Conservation (phyloP, 2,329 filamentous ascomycete genomes). For the Bipolaris gigantea region DNA sequence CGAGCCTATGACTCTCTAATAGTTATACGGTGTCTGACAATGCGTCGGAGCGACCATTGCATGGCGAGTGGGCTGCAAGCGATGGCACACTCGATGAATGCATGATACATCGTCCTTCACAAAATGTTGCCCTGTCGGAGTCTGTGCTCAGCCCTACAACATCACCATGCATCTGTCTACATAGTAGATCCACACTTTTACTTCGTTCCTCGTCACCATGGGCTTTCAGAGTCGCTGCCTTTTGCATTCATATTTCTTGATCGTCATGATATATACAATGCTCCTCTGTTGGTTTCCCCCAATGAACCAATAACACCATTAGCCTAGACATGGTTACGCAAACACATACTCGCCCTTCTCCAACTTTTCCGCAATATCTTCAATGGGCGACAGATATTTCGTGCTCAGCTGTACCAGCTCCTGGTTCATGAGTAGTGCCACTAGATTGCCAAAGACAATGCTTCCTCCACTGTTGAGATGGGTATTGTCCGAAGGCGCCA, state of each 20-base stretch:
- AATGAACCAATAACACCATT: neutral
- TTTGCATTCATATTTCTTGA: neutral
- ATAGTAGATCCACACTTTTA: neutral
- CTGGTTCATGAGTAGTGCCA: constrained; percentile 20
- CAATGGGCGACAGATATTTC: constrained; percentile 19
- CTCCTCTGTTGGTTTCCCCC: neutral
- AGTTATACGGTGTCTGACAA: neutral
- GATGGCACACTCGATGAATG: constrained; percentile 1
- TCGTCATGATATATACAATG: neutral
- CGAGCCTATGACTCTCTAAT: neutral
- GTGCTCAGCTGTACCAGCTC: constrained; percentile 6
- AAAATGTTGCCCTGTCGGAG: constrained; percentile 12
- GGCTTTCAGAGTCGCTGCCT: neutral
- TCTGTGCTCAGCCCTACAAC: constrained; percentile 6
- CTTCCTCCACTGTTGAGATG: constrained; percentile 26
- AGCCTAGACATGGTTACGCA: constrained; percentile 2
- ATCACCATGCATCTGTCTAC: neutral
- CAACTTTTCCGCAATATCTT: constrained; percentile 15
- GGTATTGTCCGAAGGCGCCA: constrained; percentile 32
- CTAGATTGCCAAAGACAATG: constrained; percentile 29
- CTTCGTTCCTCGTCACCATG: too few relatives aligned
- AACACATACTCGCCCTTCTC: constrained; percentile 19
- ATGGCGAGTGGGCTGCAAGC: constrained; percentile 9
- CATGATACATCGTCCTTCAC: neutral
- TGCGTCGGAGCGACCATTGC: constrained; percentile 6